Conservation (phyloP, 2,329 filamentous ascomycete genomes). For the Furcasterigmium sp. region DNA sequence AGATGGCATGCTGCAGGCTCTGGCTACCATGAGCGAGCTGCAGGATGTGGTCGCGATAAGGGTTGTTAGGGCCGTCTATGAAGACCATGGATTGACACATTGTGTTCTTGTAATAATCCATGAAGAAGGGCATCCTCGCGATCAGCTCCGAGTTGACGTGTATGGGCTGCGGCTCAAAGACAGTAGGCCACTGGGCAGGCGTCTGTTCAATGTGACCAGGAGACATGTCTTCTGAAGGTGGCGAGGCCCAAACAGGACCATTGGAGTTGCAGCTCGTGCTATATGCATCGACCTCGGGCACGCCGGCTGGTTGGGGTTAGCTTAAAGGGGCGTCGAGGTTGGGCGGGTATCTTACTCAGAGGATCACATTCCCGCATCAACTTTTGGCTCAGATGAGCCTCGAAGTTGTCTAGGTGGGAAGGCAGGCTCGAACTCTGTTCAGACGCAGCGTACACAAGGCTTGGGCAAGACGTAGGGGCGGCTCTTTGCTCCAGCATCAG, state of each 20-base stretch:
- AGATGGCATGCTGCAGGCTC: conserved; percentile 88
- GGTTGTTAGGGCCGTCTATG: conserved; percentile 81
- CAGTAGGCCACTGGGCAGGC: conserved; percentile 42
- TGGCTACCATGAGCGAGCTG: conserved; percentile 71
- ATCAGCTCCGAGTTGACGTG: conserved; percentile 60
- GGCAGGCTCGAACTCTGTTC: conserved; percentile 56
- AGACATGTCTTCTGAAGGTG: conserved; percentile 39
- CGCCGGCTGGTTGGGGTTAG: conserved; percentile 28
- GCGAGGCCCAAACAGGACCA: conserved; percentile 40
- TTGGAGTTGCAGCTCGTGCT: conserved; percentile 44
- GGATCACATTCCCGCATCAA: conserved; percentile 50
- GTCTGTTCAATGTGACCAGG: conserved; percentile 37
- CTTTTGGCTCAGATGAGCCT: conserved; percentile 47
- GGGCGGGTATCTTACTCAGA: conserved; percentile 49
- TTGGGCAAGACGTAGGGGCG: conserved; percentile 55
- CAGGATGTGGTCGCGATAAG: conserved; percentile 78
- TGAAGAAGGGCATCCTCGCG: conserved; percentile 77
- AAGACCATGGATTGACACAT: conserved; percentile 90
- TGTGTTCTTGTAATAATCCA: conserved; percentile 90
- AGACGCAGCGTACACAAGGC: conserved; percentile 55
- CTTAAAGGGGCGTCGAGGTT: not conserved
- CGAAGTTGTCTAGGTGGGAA: conserved; percentile 54
- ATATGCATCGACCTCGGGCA: conserved; percentile 48
- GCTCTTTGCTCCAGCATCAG: conserved; percentile 52
- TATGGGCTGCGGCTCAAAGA: conserved; percentile 38